A percentile compares a stretch with the other conserved stretches of the same genome.
phyloP scores from a whole-genome alignment of 257 asterid genomes.

The Anisodus tanguticus region DNA sequence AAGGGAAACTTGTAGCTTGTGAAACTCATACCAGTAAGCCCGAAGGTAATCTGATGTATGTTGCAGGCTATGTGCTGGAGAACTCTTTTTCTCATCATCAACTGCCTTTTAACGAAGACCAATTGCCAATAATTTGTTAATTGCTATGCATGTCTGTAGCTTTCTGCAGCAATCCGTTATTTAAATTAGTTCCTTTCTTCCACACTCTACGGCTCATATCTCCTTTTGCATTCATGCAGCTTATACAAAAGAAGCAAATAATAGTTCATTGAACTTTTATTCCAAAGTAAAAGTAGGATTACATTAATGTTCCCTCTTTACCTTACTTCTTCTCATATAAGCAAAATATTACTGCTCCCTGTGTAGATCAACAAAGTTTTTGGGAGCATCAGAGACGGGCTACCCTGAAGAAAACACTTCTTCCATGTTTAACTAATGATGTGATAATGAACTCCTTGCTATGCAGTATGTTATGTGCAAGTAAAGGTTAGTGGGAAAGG shows the following conservation, averaged over 20 bases:
- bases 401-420: neutral
- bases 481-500: slow-evolving; percentile 12
- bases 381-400: neutral
- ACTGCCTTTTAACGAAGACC: neutral
- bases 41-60: neutral
- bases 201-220: neutral
- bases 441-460: neutral
- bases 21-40: neutral
- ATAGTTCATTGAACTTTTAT: neutral
- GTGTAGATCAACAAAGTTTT: neutral
- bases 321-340: neutral
- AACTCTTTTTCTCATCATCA: neutral
- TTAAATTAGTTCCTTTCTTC: neutral
- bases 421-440: neutral
- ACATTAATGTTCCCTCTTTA: neutral
- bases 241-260: neutral
- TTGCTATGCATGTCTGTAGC: neutral
- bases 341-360: neutral
- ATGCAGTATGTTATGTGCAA: neutral
- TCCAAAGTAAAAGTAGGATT: neutral
- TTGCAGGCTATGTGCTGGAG: neutral
- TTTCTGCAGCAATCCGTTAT: neutral
- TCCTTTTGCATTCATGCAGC: neutral
- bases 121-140: neutral
- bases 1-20: neutral